phyloP scores from a whole-genome alignment of 2,329 filamentous ascomycete genomes.

The Zymoseptoria passerinii region DNA sequence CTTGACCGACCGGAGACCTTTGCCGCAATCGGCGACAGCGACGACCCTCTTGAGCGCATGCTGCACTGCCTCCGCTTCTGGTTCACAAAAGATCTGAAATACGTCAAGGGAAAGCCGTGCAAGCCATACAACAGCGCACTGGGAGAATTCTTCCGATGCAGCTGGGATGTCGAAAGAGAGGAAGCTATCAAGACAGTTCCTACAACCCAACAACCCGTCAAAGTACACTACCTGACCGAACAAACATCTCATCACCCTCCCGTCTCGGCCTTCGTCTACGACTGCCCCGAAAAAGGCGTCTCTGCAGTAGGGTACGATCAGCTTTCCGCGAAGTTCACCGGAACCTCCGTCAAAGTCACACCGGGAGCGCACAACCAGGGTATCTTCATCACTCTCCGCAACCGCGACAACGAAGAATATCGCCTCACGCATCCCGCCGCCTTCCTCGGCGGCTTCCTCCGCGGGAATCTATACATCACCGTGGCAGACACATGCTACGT shows the following conservation, averaged over 20 bases:
- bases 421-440: slow-evolving; percentile 92
- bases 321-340: slow-evolving; percentile 94
- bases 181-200: slow-evolving; percentile 43
- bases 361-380: slow-evolving; percentile 91
- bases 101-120: slow-evolving; percentile 95
- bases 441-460: slow-evolving; percentile 76
- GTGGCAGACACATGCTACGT: slow-evolving; percentile 86
- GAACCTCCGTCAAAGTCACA: slow-evolving; percentile 83
- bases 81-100: slow-evolving; percentile 99
- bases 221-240: slow-evolving; percentile 89
- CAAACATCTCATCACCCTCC: slow-evolving; percentile 97
- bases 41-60: slow-evolving; percentile 88
- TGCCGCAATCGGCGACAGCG: slow-evolving; percentile 73
- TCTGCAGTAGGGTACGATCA: slow-evolving; percentile 88
- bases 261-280: slow-evolving; percentile 89
- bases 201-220: slow-evolving; percentile 46
- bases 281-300: slow-evolving; percentile 85
- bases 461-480: slow-evolving; percentile 79
- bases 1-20: slow-evolving; percentile 92
- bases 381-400: slow-evolving; percentile 83
- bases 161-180: slow-evolving; percentile 84
- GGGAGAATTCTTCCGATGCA: slow-evolving; percentile 97
- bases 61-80: slow-evolving; percentile 90
- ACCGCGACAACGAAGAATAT: slow-evolving; percentile 78
- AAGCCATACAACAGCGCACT: slow-evolving; percentile 98